Evolutionary conservation across 225 moss, liverwort and hornwort species (phyloP).

Genomic region (Sphagnum contortum): DNA sequence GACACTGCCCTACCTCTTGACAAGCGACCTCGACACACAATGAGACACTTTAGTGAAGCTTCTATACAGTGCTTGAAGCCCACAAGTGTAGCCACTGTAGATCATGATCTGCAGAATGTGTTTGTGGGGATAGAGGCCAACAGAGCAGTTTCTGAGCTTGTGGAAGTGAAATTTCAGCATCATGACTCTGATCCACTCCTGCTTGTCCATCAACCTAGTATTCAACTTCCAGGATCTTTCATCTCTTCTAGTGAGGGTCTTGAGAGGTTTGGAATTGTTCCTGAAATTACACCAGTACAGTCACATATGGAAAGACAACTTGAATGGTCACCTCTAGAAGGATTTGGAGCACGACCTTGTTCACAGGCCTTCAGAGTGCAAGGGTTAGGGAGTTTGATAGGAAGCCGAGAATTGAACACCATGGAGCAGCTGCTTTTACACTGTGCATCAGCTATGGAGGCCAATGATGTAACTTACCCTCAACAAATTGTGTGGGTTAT

Average conservation of each 20-base stretch:
- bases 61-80: background rate
- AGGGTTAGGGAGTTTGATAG: conserved; percentile 21
- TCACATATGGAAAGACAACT: too few species aligned
- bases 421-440: conserved; percentile 71
- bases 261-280: background rate
- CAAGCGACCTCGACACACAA: too few species aligned
- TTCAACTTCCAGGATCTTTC: background rate
- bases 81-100: background rate
- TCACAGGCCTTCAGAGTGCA: conserved; percentile 9
- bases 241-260: conserved; percentile 3
- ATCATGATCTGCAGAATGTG: background rate
- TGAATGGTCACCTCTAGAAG: too few species aligned
- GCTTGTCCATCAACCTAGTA: background rate
- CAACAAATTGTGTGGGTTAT: conserved; percentile 62
- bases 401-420: conserved; percentile 38
- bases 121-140: background rate
- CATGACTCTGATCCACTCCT: background rate
- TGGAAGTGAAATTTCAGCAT: background rate
- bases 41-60: background rate
- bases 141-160: background rate
- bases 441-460: conserved; percentile 59
- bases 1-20: too few species aligned
- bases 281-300: too few species aligned
- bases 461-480: conserved; percentile 32
- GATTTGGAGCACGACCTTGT: too few species aligned